phyloP scores from a whole-genome alignment of 1,284 basidiomycete genomes.

The Malassezia equina region DNA sequence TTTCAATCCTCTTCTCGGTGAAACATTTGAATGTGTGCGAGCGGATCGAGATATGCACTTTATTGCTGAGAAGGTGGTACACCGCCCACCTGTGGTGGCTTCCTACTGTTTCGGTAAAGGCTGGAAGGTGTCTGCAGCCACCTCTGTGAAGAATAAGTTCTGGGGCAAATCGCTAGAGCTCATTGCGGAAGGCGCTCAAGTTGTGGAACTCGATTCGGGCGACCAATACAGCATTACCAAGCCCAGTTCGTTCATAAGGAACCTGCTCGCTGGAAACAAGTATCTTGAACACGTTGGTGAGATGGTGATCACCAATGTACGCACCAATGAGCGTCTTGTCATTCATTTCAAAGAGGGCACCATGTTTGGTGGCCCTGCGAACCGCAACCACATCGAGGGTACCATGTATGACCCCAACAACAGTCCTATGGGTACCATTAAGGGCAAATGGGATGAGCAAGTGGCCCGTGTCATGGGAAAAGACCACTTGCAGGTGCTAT shows the following conservation, averaged over 20 bases:
- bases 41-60: constrained; percentile 38
- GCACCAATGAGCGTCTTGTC: constrained; percentile 27
- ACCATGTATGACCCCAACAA: constrained; percentile 38
- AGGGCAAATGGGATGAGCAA: constrained; percentile 41
- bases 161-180: constrained; percentile 47
- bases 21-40: constrained; percentile 45
- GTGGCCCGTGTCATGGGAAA: constrained; percentile 31
- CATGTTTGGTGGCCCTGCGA: constrained; percentile 35
- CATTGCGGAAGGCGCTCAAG: constrained; percentile 34
- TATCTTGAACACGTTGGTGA: constrained; percentile 48
- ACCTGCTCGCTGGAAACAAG: constrained; percentile 46
- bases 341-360: constrained; percentile 45
- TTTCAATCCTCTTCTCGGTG: constrained; percentile 46
- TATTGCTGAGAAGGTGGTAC: constrained; percentile 46
- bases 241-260: constrained; percentile 45
- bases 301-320: constrained; percentile 35
- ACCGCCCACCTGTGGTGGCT: constrained; percentile 43
- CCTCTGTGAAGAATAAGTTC: constrained; percentile 47
- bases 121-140: constrained; percentile 36
- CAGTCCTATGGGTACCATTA: constrained; percentile 23
- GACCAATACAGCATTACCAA: constrained; percentile 37
- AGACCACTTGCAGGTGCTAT: constrained; percentile 40
- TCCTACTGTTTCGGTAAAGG: constrained; percentile 41
- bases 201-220: constrained; percentile 40
- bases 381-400: constrained; percentile 36